Evolutionary conservation across 2,329 filamentous ascomycete species (phyloP).

Genomic region (Chrysoporthe austroafricana): DNA sequence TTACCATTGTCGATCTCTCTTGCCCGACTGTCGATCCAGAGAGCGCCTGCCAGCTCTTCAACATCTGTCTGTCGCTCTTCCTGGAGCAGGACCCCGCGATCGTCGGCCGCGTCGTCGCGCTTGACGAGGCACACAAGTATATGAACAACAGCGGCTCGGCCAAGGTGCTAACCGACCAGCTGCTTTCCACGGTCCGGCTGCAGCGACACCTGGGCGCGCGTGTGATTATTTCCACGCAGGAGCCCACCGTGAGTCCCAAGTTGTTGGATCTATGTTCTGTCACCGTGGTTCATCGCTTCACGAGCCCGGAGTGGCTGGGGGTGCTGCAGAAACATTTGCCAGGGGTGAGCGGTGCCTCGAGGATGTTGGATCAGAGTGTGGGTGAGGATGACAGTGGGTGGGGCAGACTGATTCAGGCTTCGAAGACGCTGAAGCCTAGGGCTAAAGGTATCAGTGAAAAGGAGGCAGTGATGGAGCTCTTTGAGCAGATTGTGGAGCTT

Average conservation of each 20-base stretch:
- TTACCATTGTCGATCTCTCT: constrained; percentile 63
- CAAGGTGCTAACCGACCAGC: constrained; percentile 60
- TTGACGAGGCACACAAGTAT: constrained; percentile 82
- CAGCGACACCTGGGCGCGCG: constrained; percentile 72
- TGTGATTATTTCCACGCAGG: constrained; percentile 75
- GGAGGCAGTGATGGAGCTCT: constrained; percentile 40
- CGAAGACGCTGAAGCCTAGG: constrained; percentile 27
- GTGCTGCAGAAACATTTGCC: constrained; percentile 38
- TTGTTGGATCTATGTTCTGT: constrained; percentile 73
- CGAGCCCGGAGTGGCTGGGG: constrained; percentile 39
- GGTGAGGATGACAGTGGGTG: constrained; percentile 13
- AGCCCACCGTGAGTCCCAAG: constrained; percentile 70
- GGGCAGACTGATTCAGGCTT: constrained; percentile 7
- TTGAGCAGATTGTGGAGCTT: constrained; percentile 47
- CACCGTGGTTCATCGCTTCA: constrained; percentile 75
- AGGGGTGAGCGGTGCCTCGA: constrained; percentile 33
- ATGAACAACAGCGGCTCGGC: constrained; percentile 63
- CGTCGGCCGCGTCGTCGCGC: constrained; percentile 64
- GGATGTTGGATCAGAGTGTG: constrained; percentile 30
- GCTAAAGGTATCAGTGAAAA: constrained; percentile 10
- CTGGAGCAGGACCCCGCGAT: constrained; percentile 53
- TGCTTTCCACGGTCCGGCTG: constrained; percentile 67
- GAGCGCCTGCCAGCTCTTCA: constrained; percentile 72
- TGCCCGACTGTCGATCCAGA: constrained; percentile 71
- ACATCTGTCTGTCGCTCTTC: constrained; percentile 70